Percentiles rank a stretch among this genome's conserved stretches.
phyloP scores from a whole-genome alignment of 352 stramenopile species.

The Phytophthora nicotianae region DNA sequence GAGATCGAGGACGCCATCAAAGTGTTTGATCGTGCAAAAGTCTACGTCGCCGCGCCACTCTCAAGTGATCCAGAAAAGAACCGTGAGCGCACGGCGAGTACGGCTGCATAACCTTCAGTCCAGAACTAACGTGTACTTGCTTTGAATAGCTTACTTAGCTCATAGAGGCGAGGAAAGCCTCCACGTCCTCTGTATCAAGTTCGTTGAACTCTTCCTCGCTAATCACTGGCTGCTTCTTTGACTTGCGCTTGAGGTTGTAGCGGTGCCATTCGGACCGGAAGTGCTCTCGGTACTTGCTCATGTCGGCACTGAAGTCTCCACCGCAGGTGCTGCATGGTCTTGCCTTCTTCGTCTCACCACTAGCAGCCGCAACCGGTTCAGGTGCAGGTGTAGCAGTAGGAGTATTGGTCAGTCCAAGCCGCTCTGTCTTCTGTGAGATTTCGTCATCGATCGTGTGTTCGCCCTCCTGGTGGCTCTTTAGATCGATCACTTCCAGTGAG shows the following conservation, averaged over 20 bases:
- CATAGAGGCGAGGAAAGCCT: conserved; percentile 69
- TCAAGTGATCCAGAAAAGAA: conserved; percentile 23
- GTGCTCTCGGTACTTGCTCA: conserved; percentile 91
- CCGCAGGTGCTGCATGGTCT: conserved; percentile 93
- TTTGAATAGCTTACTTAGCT: conserved; percentile 42
- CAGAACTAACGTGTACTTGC: conserved; percentile 22
- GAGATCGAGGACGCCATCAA: conserved; percentile 92
- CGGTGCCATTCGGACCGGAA: conserved; percentile 97
- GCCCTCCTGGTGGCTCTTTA: conserved; percentile 93
- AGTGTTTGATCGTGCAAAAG: conserved; percentile 86
- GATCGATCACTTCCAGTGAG: conserved; percentile 91
- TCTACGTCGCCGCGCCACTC: conserved; percentile 73
- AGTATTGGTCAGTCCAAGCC: conserved; percentile 50
- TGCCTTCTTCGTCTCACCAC: conserved; percentile 46
- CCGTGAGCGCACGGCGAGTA: conserved; percentile 25
- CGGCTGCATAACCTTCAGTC: conserved; percentile 25
- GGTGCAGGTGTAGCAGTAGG: conserved; percentile 16
- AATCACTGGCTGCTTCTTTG: conserved; percentile 85
- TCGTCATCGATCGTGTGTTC: conserved; percentile 92
- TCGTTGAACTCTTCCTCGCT: conserved; percentile 64
- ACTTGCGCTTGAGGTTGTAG: conserved; percentile 98
- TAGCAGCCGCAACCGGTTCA: conserved; percentile 6
- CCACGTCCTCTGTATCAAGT: conserved; percentile 61
- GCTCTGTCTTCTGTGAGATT: conserved; percentile 87
- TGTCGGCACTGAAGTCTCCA: conserved; percentile 87